A percentile compares a stretch with the other conserved stretches of the same genome.
Conservation (phyloP, 345 rosid genomes). For the Chamaenerion angustifolium region DNA sequence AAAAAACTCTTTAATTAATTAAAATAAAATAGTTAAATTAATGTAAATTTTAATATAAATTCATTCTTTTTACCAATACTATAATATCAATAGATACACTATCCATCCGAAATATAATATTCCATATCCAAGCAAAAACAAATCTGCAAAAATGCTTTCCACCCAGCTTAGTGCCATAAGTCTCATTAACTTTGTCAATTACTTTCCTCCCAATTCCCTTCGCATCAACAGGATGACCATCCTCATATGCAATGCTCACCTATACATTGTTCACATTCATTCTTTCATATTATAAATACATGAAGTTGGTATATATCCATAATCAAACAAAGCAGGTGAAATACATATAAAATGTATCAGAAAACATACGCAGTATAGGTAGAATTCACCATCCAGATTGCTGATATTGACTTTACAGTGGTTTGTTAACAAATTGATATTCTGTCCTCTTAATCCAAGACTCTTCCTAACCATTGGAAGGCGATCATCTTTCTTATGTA, state of each 20-base stretch:
- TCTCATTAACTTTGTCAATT: slow-evolving; percentile 26
- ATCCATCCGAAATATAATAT: too few species aligned
- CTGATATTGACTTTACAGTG: slow-evolving; percentile 30
- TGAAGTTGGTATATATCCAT: too few species aligned
- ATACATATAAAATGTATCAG: not conserved
- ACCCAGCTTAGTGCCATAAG: slow-evolving; percentile 18
- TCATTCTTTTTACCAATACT: too few species aligned
- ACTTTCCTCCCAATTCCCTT: slow-evolving; percentile 35
- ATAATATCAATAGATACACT: too few species aligned
- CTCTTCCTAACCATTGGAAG: slow-evolving; percentile 27
- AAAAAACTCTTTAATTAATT: too few species aligned
- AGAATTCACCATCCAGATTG: slow-evolving; percentile 23
- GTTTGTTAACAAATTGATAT: slow-evolving; percentile 17
- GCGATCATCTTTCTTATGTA: slow-evolving; percentile 16
- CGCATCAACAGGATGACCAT: slow-evolving; percentile 28
- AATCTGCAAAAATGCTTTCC: slow-evolving; percentile 29
- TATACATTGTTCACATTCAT: slow-evolving; percentile 2
- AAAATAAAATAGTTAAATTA: too few species aligned
- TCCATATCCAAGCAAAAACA: too few species aligned
- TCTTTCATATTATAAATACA: not conserved
- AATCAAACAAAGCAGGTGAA: not conserved
- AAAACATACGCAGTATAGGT: slow-evolving; percentile 25
- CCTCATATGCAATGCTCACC: slow-evolving; percentile 29
- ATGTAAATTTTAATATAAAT: too few species aligned
- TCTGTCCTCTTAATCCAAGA: slow-evolving; percentile 26